Evolutionary conservation across 352 stramenopile species (phyloP), one percentile per base, ranked within the genome.

Genomic region (Pythium chondricola): DNA sequence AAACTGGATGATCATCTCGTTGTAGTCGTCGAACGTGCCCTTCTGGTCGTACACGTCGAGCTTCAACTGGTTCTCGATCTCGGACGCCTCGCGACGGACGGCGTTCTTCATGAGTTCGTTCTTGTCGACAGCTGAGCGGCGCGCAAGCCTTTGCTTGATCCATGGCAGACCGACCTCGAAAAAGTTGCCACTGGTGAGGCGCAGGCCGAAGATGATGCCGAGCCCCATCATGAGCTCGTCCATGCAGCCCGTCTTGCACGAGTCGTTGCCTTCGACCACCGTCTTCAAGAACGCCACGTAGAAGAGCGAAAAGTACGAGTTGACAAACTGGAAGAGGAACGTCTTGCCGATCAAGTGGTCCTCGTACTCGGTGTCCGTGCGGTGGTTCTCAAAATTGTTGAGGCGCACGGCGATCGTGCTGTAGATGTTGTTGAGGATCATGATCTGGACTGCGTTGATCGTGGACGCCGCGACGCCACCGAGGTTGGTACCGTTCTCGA

Each of bases 301-400:
- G 53, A 92, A 88, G 27, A 89, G 52, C 69, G 64, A 79, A 2
- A 74, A 63, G 56, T 88, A 92, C 61, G 75, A 88, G 69, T 92
- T 92, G 37, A 89, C 77, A 40, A 89, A 88, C 55, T 88, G 80
- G 64, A 92, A 92, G 0, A 89, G 39, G 45, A 92, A 86, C 8
- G 78, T 88, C 52, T 89, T 88, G 50, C 57, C 75, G 57, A 92
- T 89, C 55, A 92, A 50, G 47, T 96, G 76, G 50, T 98, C 95
- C 59, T 98, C 81, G 68, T 95, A 98, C 58, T 98, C 86, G 2
- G 93, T 97, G 58, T 98, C 93, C 0, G 95, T 98, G 48, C 93
- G 80, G 58, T 98, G 96, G 70, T 98, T 98, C 58, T 99, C 96
- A 17, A 63, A 87, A 20, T 74, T 67, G 53, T 90, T 90, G 30